Percentiles rank a stretch among this genome's conserved stretches.
Conservation (phyloP, 768 basidiomycete species). For the Russula abietina region DNA sequence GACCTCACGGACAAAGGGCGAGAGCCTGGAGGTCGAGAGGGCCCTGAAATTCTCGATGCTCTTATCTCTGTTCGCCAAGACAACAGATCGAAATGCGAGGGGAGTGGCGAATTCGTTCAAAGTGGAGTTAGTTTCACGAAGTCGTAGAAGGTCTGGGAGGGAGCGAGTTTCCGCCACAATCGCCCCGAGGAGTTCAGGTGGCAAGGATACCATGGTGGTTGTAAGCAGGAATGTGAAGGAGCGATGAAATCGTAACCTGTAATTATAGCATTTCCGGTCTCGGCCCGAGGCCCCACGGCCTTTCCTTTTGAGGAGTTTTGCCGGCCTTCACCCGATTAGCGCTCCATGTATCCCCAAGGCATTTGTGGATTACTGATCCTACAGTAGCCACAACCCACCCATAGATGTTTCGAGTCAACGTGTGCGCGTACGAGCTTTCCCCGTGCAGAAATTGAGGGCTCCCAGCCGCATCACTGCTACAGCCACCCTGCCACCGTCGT, state of each 20-base stretch:
- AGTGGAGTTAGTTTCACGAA: not conserved
- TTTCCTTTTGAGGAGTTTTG: not conserved
- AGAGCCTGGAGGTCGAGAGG: not conserved
- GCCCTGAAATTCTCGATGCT: not conserved
- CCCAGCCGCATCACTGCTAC: not conserved
- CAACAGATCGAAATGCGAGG: slow-evolving; percentile 5
- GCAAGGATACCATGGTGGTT: slow-evolving; percentile 6
- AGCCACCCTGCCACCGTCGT: not conserved
- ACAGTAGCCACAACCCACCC: no score
- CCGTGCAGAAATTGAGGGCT: not conserved
- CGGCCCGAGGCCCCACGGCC: not conserved
- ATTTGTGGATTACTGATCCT: not conserved
- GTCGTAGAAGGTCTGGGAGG: not conserved
- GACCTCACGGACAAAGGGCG: not conserved
- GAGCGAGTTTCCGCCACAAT: not conserved
- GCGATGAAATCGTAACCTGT: not conserved
- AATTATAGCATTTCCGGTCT: not conserved
- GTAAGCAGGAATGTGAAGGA: not conserved
- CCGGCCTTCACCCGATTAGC: no score
- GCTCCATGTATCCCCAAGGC: no score
- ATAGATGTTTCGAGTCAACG: not conserved
- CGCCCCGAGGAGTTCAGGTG: slow-evolving; percentile 1
- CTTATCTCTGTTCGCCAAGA: not conserved
- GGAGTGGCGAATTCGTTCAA: slow-evolving; percentile 11
- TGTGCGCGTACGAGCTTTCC: not conserved